phyloP scores from a whole-genome alignment of 306 rosid genomes.

The Psophocarpus tetragonolobus region DNA sequence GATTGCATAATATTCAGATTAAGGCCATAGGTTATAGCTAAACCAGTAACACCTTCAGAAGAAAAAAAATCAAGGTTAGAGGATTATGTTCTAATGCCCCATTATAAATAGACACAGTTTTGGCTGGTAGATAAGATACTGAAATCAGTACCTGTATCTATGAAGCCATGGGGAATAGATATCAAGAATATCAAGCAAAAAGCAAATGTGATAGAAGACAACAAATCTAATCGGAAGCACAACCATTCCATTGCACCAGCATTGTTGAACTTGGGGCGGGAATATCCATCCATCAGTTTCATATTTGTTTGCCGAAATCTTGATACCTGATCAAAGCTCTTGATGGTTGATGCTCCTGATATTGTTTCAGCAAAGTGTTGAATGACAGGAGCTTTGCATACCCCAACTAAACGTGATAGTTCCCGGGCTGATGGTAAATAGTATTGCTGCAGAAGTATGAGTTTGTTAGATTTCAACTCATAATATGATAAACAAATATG shows the following conservation, averaged over 20 bases:
- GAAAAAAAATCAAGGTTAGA: neutral
- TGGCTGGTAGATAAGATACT: neutral
- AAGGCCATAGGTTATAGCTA: conserved; percentile 71
- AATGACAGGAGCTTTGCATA: conserved; percentile 72
- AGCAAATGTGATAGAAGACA: conserved; percentile 61
- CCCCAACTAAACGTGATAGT: conserved; percentile 63
- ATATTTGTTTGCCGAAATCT: conserved; percentile 60
- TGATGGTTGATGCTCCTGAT: conserved; percentile 68
- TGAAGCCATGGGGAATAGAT: conserved; percentile 56
- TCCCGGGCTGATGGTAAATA: conserved; percentile 55
- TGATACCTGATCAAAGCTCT: conserved; percentile 60
- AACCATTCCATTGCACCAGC: conserved; percentile 71
- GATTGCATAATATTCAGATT: conserved; percentile 58
- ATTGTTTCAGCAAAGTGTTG: conserved; percentile 80
- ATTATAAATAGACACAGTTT: neutral
- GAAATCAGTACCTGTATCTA: conserved; percentile 55
- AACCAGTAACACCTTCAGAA: conserved; percentile 68
- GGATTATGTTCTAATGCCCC: neutral
- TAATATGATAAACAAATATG: neutral
- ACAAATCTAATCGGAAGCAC: conserved; percentile 60
- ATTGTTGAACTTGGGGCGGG: conserved; percentile 54
- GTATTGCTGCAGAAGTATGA: conserved; percentile 1
- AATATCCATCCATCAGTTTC: conserved; percentile 60
- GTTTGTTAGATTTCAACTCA: neutral
- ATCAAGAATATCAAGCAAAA: conserved; percentile 60